These are phyloP conservation scores for Nissolia schottii DNA, from an alignment of 306 rosid species.

Conservation along the genomic window DNA sequence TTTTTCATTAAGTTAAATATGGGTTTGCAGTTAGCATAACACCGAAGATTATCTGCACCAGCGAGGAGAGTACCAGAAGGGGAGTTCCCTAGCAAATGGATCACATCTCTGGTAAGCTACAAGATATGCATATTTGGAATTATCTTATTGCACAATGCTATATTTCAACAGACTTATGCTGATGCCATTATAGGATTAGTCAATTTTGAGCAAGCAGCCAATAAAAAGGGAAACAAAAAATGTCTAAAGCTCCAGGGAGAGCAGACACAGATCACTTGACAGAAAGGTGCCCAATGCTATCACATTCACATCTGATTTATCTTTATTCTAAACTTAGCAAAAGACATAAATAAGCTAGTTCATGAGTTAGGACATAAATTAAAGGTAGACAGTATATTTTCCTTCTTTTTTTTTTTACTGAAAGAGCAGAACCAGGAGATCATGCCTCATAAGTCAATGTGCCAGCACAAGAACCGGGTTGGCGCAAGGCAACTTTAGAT, in stretches of 20 bases:
- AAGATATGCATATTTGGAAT: not conserved
- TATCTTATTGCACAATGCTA: not conserved
- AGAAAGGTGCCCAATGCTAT: not conserved
- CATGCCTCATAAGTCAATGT: slow-evolving; percentile 78
- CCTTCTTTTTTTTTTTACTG: not conserved
- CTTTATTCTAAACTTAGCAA: not conserved
- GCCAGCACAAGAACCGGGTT: slow-evolving; percentile 71
- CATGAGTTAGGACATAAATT: no score
- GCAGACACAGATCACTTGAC: slow-evolving; percentile 3
- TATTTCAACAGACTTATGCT: not conserved
- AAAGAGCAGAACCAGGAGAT: slow-evolving; percentile 10
- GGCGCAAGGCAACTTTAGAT: slow-evolving; percentile 74
- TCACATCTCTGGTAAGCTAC: not conserved
- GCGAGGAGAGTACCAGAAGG: not conserved
- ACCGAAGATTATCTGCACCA: not conserved
- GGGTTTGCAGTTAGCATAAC: not conserved
- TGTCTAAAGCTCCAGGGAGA: slow-evolving; percentile 3
- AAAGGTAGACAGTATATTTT: not conserved
- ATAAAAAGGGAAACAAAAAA: not conserved
- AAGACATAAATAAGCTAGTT: slow-evolving; percentile 12
- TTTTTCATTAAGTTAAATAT: not conserved
- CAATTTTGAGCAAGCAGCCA: not conserved
- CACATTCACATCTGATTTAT: not conserved
- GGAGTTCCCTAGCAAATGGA: not conserved
- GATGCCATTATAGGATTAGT: not conserved